Base-by-base conservation (phyloP, 768 basidiomycete genomes). In the Kwoniella botswanensis region DNA sequence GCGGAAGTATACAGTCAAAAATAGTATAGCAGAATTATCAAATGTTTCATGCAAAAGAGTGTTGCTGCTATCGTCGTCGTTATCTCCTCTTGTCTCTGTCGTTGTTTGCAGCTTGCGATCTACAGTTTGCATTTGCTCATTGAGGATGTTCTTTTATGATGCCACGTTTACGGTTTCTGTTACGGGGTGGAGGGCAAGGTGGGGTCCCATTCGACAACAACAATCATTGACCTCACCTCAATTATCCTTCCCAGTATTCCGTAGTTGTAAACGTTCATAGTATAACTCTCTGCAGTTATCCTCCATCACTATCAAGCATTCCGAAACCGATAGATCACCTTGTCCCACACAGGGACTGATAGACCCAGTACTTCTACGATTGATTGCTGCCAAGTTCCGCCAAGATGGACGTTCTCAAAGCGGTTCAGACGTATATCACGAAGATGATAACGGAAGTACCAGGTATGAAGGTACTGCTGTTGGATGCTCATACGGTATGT, bases 391-490 rank as follows among this genome's bases (percentile, higher is more conserved):
- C 35, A 35, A 35, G 21, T 54, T 22, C 18, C 24, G 59, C 63
- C 79, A 77, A 44, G 60, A 98, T 98, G 97, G 95, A 99, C 84
- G 90, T 95, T 74, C 87, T 94, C 79, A 96, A 95, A 84, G 97
- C 97, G 9, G 90, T 97, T 35, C 93, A 95, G 85, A 92, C 90
- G 5, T 99, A 98, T 86, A 88, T 98, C 81, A 88, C 89, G 71
- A 96, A 92, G 86, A 86, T 97, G 86, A 88, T 97, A 68, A 90
- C 91, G 22, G 89, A 89, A 62, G 93, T 93, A 63, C 86, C 88
- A 3, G 88, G 93, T 4, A 98, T 98, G 93, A 98, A 98, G 85
- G 94, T 98, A 22, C 87, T 99, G 56, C 88, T 99, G 24, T 88
- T 99, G 29, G 97, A 99, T 82, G 87, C 90, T 9, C 94, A 98